Percentiles rank a stretch among this genome's conserved stretches.
Evolutionary conservation across 768 basidiomycete species (phyloP).

Genomic region (Coprinellus micaceus): DNA sequence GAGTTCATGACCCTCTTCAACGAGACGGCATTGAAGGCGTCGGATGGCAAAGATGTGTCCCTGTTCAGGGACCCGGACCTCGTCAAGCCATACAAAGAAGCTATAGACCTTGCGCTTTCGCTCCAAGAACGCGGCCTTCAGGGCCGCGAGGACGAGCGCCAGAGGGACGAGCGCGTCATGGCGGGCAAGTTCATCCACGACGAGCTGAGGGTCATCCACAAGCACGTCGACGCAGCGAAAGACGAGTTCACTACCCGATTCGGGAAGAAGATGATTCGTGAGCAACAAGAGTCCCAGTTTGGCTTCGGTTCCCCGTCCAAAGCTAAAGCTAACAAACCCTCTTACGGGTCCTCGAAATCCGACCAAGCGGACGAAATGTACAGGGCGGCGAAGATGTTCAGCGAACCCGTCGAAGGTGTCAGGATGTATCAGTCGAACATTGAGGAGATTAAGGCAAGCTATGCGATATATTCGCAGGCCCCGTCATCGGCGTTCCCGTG

Average conservation of each 20-base stretch:
- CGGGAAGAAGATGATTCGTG: background rate
- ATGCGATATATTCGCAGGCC: conserved; percentile 35
- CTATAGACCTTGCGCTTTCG: conserved; percentile 7
- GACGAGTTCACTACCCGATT: conserved; percentile 16
- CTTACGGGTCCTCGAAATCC: conserved; percentile 10
- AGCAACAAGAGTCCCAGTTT: background rate
- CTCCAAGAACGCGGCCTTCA: conserved; percentile 1
- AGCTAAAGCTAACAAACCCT: conserved; percentile 14
- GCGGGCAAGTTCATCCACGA: conserved; percentile 18
- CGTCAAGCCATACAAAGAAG: conserved; percentile 31
- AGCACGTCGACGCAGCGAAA: conserved; percentile 32
- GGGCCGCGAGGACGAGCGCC: conserved; percentile 3
- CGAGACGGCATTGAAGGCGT: background rate
- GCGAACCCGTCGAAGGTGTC: conserved; percentile 23
- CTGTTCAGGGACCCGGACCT: conserved; percentile 36
- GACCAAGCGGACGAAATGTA: conserved; percentile 25
- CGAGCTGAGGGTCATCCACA: conserved; percentile 38
- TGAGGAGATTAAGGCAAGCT: conserved; percentile 55
- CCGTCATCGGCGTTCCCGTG: conserved; percentile 40
- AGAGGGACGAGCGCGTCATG: background rate
- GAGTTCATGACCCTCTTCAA: conserved; percentile 36
- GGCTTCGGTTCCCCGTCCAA: conserved; percentile 7
- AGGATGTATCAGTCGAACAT: conserved; percentile 25
- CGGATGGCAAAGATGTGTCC: background rate
- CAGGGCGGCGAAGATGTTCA: conserved; percentile 24